phyloP scores from a whole-genome alignment of 129 eudicot species.

The Rutidosis leptorrhynchoides region DNA sequence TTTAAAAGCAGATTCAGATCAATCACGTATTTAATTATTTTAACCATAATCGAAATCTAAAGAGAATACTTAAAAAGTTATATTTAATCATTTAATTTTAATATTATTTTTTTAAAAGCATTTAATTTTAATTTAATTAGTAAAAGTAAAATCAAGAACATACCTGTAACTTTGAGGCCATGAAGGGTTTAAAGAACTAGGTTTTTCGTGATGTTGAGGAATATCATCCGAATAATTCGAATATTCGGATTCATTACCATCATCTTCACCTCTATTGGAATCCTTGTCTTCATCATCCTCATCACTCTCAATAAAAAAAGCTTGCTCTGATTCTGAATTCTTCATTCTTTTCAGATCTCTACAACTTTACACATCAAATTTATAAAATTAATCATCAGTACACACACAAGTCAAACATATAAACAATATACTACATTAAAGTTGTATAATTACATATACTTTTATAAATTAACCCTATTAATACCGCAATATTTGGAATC shows the following conservation, averaged over 20 bases:
- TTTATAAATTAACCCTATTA: neutral
- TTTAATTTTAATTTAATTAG: neutral
- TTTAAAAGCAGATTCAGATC: neutral
- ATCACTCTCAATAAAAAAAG: constrained; percentile 76
- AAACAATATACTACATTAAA: neutral
- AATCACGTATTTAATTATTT: no score
- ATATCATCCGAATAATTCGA: constrained; percentile 52
- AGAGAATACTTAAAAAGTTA: neutral
- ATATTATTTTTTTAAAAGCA: no score
- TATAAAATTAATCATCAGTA: neutral
- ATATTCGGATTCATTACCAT: constrained; percentile 61
- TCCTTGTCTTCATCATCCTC: constrained; percentile 61
- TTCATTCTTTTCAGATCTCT: constrained; percentile 47
- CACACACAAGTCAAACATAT: neutral
- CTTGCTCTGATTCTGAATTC: constrained; percentile 65
- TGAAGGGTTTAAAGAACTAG: constrained; percentile 50
- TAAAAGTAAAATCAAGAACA: constrained; percentile 3
- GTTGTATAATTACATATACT: no score
- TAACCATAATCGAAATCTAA: neutral
- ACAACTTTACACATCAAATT: constrained; percentile 8
- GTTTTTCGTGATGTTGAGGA: constrained; percentile 41
- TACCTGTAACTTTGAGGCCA: constrained; percentile 97
- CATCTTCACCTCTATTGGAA: constrained; percentile 39
- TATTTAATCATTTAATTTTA: neutral
- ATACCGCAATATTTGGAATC: constrained; percentile 13